Evolutionary conservation across 2,329 filamentous ascomycete species (phyloP).

Genomic region (Trichoderma simmonsii): DNA sequence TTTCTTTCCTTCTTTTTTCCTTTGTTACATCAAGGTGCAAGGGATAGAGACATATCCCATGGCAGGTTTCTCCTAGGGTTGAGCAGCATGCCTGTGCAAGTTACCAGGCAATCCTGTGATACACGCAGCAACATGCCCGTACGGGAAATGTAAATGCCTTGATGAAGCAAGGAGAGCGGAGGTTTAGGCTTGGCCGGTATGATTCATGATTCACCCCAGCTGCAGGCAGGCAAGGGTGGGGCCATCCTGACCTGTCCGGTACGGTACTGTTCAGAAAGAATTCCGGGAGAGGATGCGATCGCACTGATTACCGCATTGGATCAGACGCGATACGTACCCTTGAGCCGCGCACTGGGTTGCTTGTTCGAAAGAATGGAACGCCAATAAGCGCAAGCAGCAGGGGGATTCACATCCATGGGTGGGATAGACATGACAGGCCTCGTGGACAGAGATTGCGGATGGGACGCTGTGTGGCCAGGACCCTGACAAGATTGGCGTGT

Average conservation of each 20-base stretch:
- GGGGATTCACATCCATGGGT: constrained; percentile 3
- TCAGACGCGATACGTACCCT: constrained; percentile 12
- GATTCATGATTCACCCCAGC: neutral
- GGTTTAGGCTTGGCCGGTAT: neutral
- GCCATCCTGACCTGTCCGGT: neutral
- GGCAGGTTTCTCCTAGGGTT: neutral
- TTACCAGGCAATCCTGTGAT: neutral
- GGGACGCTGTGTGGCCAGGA: constrained; percentile 16
- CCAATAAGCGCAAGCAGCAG: constrained; percentile 5
- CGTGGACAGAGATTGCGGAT: constrained; percentile 20
- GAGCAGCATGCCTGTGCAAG: neutral
- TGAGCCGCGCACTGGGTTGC: constrained; percentile 6
- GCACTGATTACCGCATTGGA: constrained; percentile 21
- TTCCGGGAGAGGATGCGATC: neutral
- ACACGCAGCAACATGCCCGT: neutral
- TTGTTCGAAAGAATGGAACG: neutral
- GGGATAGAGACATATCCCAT: neutral
- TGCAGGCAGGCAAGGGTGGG: neutral
- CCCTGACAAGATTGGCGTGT: constrained; percentile 21
- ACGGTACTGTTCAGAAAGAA: neutral
- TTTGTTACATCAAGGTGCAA: neutral
- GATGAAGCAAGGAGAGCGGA: neutral
- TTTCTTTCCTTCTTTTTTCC: neutral
- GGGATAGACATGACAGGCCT: constrained; percentile 14
- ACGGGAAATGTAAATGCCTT: neutral